Conservation (phyloP, 2,329 filamentous ascomycete genomes). For the Corinectria fuckeliana region DNA sequence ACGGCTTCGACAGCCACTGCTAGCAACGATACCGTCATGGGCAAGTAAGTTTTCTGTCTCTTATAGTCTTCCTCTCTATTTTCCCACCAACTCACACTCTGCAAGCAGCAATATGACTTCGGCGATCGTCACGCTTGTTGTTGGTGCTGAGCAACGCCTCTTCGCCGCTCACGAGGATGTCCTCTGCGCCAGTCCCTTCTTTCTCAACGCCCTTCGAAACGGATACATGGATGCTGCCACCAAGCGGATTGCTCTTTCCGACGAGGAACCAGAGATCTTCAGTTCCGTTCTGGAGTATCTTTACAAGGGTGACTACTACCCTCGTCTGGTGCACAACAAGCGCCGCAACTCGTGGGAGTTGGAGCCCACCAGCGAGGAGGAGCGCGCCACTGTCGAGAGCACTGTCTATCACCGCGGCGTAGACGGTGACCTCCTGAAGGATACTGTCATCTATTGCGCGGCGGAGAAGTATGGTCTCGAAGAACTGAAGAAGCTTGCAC, state of each 20-base stretch:
- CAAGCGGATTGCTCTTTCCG: constrained; percentile 79
- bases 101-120: constrained; percentile 62
- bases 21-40: constrained; percentile 49
- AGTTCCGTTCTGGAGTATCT: constrained; percentile 89
- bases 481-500: constrained; percentile 81
- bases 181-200: constrained; percentile 79
- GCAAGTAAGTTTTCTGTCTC: constrained; percentile 48
- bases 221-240: constrained; percentile 43
- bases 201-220: constrained; percentile 53
- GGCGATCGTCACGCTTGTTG: constrained; percentile 78
- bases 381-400: constrained; percentile 59
- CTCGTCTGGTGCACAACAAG: constrained; percentile 82
- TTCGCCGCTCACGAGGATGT: constrained; percentile 93
- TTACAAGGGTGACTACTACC: constrained; percentile 94
- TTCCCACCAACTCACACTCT: constrained; percentile 5
- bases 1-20: constrained; percentile 51
- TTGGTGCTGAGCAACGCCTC: constrained; percentile 82
- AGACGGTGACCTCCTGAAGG: constrained; percentile 77
- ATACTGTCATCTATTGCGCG: constrained; percentile 90
- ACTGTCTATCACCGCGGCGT: constrained; percentile 72
- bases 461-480: constrained; percentile 84
- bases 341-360: constrained; percentile 80
- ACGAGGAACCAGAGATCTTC: constrained; percentile 90
- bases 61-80: not conserved
- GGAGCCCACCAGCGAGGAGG: constrained; percentile 63